Conservation (phyloP, 2,329 filamentous ascomycete genomes). For the Aspergillus sp. region DNA sequence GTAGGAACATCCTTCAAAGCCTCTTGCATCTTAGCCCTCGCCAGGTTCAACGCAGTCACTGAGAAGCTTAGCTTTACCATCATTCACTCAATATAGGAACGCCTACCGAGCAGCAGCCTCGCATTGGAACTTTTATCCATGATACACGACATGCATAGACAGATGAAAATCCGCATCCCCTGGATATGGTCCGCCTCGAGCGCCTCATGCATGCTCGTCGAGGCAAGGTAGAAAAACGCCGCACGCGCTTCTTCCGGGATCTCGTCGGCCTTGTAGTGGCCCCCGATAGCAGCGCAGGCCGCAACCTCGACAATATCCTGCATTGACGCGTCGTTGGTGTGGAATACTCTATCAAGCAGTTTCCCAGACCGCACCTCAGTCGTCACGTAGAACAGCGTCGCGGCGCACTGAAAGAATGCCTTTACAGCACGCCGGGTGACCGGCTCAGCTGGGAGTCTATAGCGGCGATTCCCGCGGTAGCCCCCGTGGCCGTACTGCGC, state of each 20-base stretch:
- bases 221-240: neutral
- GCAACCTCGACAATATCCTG: neutral
- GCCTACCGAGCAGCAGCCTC: neutral
- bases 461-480: neutral
- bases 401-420: neutral
- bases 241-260: neutral
- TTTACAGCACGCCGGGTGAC: neutral
- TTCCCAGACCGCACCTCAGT: neutral
- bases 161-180: neutral
- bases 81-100: neutral
- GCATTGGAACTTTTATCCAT: neutral
- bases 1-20: neutral
- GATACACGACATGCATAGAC: neutral
- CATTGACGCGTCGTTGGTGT: neutral
- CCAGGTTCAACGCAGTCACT: neutral
- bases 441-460: neutral
- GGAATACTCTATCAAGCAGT: neutral
- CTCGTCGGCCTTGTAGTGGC: neutral
- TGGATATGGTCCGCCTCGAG: neutral
- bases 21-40: neutral
- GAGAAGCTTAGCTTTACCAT: neutral
- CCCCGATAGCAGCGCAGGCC: neutral
- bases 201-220: neutral
- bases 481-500: neutral
- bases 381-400: neutral